Conservation (phyloP, 768 basidiomycete genomes). For the Antrodiella citrinella region DNA sequence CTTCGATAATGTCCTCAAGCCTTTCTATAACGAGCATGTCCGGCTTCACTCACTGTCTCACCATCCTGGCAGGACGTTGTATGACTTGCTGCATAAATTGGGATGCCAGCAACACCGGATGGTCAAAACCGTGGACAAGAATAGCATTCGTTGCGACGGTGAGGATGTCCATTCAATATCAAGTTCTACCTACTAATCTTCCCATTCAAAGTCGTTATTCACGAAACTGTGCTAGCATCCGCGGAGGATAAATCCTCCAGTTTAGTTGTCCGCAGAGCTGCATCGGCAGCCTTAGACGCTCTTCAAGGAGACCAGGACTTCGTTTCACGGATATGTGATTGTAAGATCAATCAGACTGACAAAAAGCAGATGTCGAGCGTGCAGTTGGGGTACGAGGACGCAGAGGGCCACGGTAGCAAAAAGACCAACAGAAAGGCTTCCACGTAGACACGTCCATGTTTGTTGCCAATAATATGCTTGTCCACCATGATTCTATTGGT, state of each 20-base stretch:
- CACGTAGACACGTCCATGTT: too few species aligned
- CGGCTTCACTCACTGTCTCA: constrained; percentile 63
- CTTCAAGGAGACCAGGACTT: constrained; percentile 59
- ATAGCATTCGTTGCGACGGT: constrained; percentile 46
- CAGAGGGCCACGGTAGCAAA: too few species aligned
- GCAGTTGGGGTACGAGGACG: constrained; percentile 5
- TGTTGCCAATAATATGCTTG: too few species aligned
- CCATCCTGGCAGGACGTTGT: constrained; percentile 70
- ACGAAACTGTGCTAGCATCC: constrained; percentile 54
- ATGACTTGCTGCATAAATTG: constrained; percentile 64
- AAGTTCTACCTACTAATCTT: too few species aligned
- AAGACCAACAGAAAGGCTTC: too few species aligned
- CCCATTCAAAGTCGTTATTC: constrained; percentile 38
- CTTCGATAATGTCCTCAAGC: constrained; percentile 61
- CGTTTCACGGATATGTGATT: constrained; percentile 59
- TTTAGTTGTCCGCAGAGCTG: constrained; percentile 53
- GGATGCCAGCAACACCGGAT: constrained; percentile 64
- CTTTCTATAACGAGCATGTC: constrained; percentile 74
- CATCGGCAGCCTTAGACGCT: constrained; percentile 58
- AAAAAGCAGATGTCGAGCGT: constrained; percentile 24
- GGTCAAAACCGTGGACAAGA: constrained; percentile 35
- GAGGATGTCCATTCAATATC: constrained; percentile 12
- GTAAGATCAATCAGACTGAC: constrained; percentile 32
- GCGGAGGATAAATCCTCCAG: constrained; percentile 43
- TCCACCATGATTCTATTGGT: too few species aligned